Evolutionary conservation across 2,329 filamentous ascomycete species (phyloP).

Genomic region (Tricladium varicosporioides): DNA sequence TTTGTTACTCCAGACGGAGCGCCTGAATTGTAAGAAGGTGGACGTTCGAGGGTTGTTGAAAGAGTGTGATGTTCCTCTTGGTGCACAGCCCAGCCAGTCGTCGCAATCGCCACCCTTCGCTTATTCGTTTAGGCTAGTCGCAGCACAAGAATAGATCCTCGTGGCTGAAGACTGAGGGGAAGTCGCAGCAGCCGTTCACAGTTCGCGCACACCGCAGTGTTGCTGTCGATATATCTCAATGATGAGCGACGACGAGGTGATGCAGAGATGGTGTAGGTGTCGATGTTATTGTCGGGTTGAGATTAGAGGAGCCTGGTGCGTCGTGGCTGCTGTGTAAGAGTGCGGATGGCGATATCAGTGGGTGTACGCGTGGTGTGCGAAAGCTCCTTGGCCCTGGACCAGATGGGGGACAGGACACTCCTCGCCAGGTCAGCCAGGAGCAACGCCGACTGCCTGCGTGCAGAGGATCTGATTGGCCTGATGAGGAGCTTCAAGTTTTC

Average conservation of each 20-base stretch:
- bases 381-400: neutral
- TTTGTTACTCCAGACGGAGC: slow-evolving; percentile 3
- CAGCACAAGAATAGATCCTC: slow-evolving; percentile 13
- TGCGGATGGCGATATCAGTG: slow-evolving; percentile 3
- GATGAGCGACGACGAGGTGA: neutral
- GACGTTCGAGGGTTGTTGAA: neutral
- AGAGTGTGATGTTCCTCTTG: slow-evolving; percentile 1
- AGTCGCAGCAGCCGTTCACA: neutral
- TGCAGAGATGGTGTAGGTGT: neutral
- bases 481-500: neutral
- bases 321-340: slow-evolving; percentile 4
- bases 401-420: neutral
- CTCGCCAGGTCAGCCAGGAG: neutral
- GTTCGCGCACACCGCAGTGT: too few species aligned
- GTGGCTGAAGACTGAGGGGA: slow-evolving; percentile 2
- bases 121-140: slow-evolving; percentile 14
- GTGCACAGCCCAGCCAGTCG: slow-evolving; percentile 17
- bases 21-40: slow-evolving; percentile 2
- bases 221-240: too few species aligned
- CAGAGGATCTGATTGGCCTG: neutral
- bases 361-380: slow-evolving; percentile 7
- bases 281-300: neutral
- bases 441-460: neutral
- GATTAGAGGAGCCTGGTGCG: neutral
- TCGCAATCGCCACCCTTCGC: slow-evolving; percentile 19